A percentile compares a stretch with the other conserved stretches of the same genome.
Evolutionary conservation across 306 rosid genomes (phyloP).

Genomic region (Neltuma alba): DNA sequence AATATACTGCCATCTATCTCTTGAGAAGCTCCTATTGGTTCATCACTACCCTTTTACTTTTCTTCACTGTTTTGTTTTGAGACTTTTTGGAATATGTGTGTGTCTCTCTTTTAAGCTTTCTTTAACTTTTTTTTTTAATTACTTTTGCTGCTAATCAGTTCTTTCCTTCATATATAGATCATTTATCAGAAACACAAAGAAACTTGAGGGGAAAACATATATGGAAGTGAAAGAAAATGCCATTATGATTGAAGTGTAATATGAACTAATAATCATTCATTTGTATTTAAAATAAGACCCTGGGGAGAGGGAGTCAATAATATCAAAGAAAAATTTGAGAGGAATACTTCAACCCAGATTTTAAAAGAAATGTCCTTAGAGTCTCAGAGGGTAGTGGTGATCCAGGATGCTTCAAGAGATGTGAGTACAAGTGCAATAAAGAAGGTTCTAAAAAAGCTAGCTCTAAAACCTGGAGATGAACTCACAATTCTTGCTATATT

Average conservation of each 20-base stretch:
- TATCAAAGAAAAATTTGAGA: not conserved
- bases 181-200: not conserved
- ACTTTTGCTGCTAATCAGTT: not conserved
- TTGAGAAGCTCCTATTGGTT: slow-evolving; percentile 31
- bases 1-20: slow-evolving; percentile 32
- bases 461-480: slow-evolving; percentile 62
- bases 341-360: not conserved
- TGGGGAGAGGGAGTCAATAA: not conserved
- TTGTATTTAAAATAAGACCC: not conserved
- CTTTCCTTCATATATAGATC: slow-evolving; percentile 21
- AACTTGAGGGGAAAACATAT: not conserved
- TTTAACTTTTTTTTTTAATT: not conserved
- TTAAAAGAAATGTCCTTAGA: slow-evolving; percentile 33
- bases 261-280: not conserved
- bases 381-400: slow-evolving; percentile 61
- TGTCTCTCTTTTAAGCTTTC: not conserved
- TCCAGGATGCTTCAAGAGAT: slow-evolving; percentile 72
- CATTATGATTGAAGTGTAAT: not conserved
- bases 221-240: not conserved
- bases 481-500: slow-evolving; percentile 64
- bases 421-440: slow-evolving; percentile 52
- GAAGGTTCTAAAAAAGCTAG: slow-evolving; percentile 44
- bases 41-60: slow-evolving; percentile 21
- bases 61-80: not conserved
- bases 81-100: not conserved